Evolutionary conservation across 805 yeast species (phyloP).

Genomic region (Lachancea thermotolerans): DNA sequence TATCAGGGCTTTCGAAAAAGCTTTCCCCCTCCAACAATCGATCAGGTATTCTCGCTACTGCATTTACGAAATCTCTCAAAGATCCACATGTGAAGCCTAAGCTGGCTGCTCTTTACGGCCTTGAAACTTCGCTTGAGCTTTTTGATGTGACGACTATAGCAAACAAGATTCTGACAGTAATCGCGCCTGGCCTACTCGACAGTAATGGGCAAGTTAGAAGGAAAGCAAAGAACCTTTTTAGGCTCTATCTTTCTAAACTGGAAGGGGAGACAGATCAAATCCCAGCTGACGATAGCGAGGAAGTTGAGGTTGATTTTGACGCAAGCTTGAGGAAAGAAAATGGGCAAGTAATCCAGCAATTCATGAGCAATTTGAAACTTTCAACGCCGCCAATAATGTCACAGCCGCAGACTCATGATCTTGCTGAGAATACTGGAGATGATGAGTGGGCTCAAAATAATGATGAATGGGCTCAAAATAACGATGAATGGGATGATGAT

Average conservation of each 20-base stretch:
- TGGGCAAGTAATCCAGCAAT: slow-evolving; percentile 15
- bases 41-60: slow-evolving; percentile 76
- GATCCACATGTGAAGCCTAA: slow-evolving; percentile 75
- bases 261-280: slow-evolving; percentile 36
- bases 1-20: slow-evolving; percentile 20
- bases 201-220: slow-evolving; percentile 58
- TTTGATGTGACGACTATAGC: slow-evolving; percentile 74
- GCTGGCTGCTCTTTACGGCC: slow-evolving; percentile 68
- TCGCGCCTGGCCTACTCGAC: slow-evolving; percentile 81
- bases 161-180: slow-evolving; percentile 70
- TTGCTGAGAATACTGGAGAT: slow-evolving; percentile 1
- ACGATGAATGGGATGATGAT: slow-evolving; percentile 28
- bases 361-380: slow-evolving; percentile 18
- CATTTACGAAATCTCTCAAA: slow-evolving; percentile 72
- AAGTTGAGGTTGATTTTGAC: slow-evolving; percentile 20
- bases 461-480: slow-evolving; percentile 32
- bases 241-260: slow-evolving; percentile 50
- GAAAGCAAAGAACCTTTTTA: slow-evolving; percentile 66
- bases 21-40: slow-evolving; percentile 34
- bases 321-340: slow-evolving; percentile 12
- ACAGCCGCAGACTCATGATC: neutral
- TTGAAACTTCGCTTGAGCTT: slow-evolving; percentile 53
- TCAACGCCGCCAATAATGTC: slow-evolving; percentile 4
- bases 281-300: slow-evolving; percentile 9
- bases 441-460: slow-evolving; percentile 21